Conservation (phyloP, 345 rosid genomes). For the rapeseed (Brassica napus) region Da-Ae NC_063442.1:34567001-34567500, state of each 20-base stretch:
- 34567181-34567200: constrained; percentile 92
- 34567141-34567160: constrained; percentile 98
- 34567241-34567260: constrained; percentile 27
- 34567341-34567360: constrained; percentile 14
- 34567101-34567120: constrained; percentile 94
- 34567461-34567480: constrained; percentile 22
- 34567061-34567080: constrained; percentile 85
- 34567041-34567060: constrained; percentile 83
- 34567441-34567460: not conserved
- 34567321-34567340: constrained; percentile 1
- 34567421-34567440: constrained; percentile 10
- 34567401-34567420: constrained; percentile 17
- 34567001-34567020: constrained; percentile 91
- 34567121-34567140: constrained; percentile 86
- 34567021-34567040: constrained; percentile 93
- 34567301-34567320: not conserved
- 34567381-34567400: constrained; percentile 13
- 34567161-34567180: constrained; percentile 99
- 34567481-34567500: constrained; percentile 12
- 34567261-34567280: constrained; percentile 14
- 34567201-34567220: constrained; percentile 98
- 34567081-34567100: constrained; percentile 98
- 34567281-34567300: constrained; percentile 5
- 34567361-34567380: constrained; percentile 15
- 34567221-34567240: constrained; percentile 47